Evolutionary conservation across 306 rosid genomes (phyloP).

Genomic region (Acacia confusa): DNA sequence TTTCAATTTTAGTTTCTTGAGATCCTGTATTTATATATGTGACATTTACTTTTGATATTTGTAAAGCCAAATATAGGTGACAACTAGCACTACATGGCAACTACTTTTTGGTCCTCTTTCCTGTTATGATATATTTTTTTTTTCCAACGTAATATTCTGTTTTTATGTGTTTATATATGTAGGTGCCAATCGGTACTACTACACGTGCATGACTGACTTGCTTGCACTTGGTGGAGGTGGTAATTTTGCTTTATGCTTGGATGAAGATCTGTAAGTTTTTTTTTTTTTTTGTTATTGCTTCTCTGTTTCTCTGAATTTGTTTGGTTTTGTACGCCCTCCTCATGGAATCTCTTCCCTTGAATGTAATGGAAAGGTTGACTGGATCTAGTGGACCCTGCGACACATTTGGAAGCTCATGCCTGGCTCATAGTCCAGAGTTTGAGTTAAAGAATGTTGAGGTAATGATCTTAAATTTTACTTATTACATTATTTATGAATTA

Average conservation of each 20-base stretch:
- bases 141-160: neutral
- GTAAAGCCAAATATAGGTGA: neutral
- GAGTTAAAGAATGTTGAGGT: slow-evolving; percentile 95
- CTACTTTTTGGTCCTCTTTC: neutral
- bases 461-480: slow-evolving; percentile 9
- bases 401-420: slow-evolving; percentile 81
- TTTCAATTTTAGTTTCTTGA: slow-evolving; percentile 8
- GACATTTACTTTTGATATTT: neutral
- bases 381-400: slow-evolving; percentile 92
- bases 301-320: neutral
- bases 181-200: slow-evolving; percentile 89
- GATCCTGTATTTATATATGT: slow-evolving; percentile 4
- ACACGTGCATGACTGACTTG: slow-evolving; percentile 68
- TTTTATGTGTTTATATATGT: slow-evolving; percentile 20
- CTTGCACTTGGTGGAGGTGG: slow-evolving; percentile 97
- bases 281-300: slow-evolving; percentile 30
- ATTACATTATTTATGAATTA: neutral
- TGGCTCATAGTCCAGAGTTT: slow-evolving; percentile 87
- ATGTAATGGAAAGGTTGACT: slow-evolving; percentile 56
- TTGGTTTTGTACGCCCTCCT: slow-evolving; percentile 19
- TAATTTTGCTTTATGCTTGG: slow-evolving; percentile 78
- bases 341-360: slow-evolving; percentile 24
- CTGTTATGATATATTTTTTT: neutral
- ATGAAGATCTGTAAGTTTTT: slow-evolving; percentile 86
- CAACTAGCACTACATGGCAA: neutral